Evolutionary conservation across 1,284 basidiomycete species (phyloP), one percentile per base, ranked within the genome.

Genomic region (Trichosporon faecale): DNA sequence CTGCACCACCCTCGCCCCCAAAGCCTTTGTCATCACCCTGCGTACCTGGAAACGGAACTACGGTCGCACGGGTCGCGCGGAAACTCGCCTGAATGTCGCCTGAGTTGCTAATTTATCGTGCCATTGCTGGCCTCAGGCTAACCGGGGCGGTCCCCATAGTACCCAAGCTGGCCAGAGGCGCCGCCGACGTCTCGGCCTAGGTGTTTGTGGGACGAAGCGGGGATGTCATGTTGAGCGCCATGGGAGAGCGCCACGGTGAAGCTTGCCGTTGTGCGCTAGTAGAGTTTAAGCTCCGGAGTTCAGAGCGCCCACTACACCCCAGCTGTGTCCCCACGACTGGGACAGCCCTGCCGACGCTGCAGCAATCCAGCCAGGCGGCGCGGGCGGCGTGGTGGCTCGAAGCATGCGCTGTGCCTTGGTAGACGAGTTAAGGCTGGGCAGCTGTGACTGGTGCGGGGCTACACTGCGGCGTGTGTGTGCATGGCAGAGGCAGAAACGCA

Each of bases 381-480:
- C 21, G 8, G 52, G 52, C 35, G 66, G 65, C 46, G 23, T 67
- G 25, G 33, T 44, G 16, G 68, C 65, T n/a, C 40, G 18, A 4
- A n/a, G 16, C 40, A n/a, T 44, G 40, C 18, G 40, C 40, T 18
- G 16, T 44, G 40, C 40, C 40, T 44, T 44, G 40, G 40, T 12
- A 18, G 16, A 44, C 5, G 5, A 5, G 40, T 18, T 44, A 18
- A 44, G 40, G 18, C 40, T n/a, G 7, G 18, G 40, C 40, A n/a
- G 16, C 18, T n/a, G 5, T n/a, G 40, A 6, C 8, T 18, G 4
- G 18, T 16, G 40, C 40, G 40, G 35, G 35, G 11, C 9, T 8
- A 3, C 14, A 14, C 35, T 9, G 35, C 35, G 35, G 35, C 23
- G 25, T 70, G 67, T 31, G 52, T 67, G 18, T 63, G 65, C 52